Conservation (phyloP, 805 yeast genomes). For the Pichia ethanolica region DNA sequence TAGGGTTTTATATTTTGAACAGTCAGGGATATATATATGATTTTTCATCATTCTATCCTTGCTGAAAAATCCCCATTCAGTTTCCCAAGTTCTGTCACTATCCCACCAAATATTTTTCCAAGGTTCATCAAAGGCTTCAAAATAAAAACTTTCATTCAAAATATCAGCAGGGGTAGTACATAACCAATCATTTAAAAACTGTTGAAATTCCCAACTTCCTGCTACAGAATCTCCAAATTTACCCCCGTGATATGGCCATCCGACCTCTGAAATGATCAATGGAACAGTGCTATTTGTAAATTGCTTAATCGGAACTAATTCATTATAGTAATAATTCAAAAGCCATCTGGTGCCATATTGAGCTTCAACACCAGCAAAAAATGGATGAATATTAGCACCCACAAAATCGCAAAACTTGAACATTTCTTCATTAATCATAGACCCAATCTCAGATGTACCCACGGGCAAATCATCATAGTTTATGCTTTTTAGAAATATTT, state of each 20-base stretch:
- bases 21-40: slow-evolving; percentile 35
- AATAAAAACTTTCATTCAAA: slow-evolving; percentile 45
- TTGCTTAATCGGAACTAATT: slow-evolving; percentile 33
- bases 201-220: slow-evolving; percentile 35
- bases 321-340: slow-evolving; percentile 36
- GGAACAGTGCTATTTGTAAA: slow-evolving; percentile 19
- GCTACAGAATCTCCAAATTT: slow-evolving; percentile 39
- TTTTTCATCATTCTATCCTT: slow-evolving; percentile 40
- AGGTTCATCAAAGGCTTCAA: slow-evolving; percentile 69
- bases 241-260: slow-evolving; percentile 70
- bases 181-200: slow-evolving; percentile 44
- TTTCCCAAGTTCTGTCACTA: slow-evolving; percentile 48
- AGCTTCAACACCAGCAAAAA: slow-evolving; percentile 51
- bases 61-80: slow-evolving; percentile 64
- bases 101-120: slow-evolving; percentile 54
- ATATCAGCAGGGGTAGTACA: slow-evolving; percentile 34
- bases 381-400: slow-evolving; percentile 64
- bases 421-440: slow-evolving; percentile 33
- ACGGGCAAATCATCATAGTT: slow-evolving; percentile 39
- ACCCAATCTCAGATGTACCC: slow-evolving; percentile 58
- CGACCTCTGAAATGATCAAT: slow-evolving; percentile 52
- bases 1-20: slow-evolving; percentile 15
- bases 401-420: slow-evolving; percentile 43
- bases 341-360: slow-evolving; percentile 47
- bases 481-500: slow-evolving; percentile 28